Evolutionary conservation across 768 basidiomycete species (phyloP).

Genomic region (Leccinum obscurum): DNA sequence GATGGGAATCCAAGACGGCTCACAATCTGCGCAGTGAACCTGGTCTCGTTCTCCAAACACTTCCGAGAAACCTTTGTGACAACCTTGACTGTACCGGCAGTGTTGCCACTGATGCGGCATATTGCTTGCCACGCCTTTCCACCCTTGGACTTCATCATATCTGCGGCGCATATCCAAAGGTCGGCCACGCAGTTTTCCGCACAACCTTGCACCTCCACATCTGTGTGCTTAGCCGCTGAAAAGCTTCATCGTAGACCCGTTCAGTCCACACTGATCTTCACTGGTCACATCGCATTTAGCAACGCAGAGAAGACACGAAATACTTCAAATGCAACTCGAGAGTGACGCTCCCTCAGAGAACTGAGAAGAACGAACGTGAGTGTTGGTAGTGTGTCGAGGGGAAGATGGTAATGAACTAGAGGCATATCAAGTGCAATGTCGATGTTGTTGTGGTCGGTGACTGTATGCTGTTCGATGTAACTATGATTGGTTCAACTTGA

Average conservation of each 20-base stretch:
- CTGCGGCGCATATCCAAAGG: conserved; percentile 84
- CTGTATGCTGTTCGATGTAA: conserved; percentile 42
- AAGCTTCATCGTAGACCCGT: conserved; percentile 71
- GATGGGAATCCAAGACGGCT: conserved; percentile 24
- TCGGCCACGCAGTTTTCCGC: conserved; percentile 85
- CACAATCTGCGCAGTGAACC: conserved; percentile 60
- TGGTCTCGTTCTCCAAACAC: conserved; percentile 60
- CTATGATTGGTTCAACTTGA: conserved; percentile 62
- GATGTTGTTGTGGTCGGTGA: conserved; percentile 76
- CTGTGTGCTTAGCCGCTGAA: conserved; percentile 75
- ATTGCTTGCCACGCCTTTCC: conserved; percentile 81
- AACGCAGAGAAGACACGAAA: conserved; percentile 87
- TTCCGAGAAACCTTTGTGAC: conserved; percentile 87
- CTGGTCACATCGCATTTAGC: conserved; percentile 70
- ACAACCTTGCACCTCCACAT: conserved; percentile 75
- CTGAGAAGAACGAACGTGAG: conserved; percentile 77
- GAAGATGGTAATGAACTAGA: conserved; percentile 84
- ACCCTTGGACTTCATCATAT: conserved; percentile 60
- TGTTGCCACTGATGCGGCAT: conserved; percentile 67
- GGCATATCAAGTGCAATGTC: conserved; percentile 75
- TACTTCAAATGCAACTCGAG: conserved; percentile 83
- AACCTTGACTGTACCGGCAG: conserved; percentile 77
- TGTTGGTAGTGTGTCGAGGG: conserved; percentile 67
- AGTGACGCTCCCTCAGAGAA: conserved; percentile 78
- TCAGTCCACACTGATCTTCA: conserved; percentile 68